Conservation (phyloP, 352 stramenopile species). For the Globisporangium alternatum region DNA sequence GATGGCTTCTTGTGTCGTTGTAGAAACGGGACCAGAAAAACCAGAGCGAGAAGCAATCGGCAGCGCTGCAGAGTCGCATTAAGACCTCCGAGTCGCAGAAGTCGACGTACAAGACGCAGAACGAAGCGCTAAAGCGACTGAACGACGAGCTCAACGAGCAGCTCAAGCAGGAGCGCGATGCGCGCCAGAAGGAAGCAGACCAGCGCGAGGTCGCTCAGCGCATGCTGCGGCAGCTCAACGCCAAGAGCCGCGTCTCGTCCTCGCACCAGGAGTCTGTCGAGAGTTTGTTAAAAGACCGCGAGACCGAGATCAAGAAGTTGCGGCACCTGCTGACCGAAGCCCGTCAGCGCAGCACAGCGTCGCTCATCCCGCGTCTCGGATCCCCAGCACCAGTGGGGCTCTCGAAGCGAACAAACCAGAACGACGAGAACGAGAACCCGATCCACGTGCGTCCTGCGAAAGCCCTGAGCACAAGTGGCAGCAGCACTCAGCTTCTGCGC, state of each 20-base stretch:
- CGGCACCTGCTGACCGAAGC: conserved; percentile 69
- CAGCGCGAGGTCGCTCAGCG: conserved; percentile 70
- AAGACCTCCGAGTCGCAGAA: conserved; percentile 78
- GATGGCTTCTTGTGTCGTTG: conserved; percentile 29
- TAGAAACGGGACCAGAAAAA: conserved; percentile 92
- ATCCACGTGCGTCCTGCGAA: background rate
- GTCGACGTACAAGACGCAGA: conserved; percentile 57
- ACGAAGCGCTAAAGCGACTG: conserved; percentile 58
- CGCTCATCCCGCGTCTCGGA: conserved; percentile 62
- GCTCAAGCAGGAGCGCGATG: conserved; percentile 69
- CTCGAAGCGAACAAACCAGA: conserved; percentile 23
- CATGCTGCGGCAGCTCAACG: conserved; percentile 57
- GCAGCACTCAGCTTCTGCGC: conserved; percentile 1
- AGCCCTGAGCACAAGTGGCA: background rate
- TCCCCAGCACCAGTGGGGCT: conserved; percentile 30
- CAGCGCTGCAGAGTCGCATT: conserved; percentile 70
- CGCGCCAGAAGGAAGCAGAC: conserved; percentile 56
- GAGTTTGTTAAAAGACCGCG: conserved; percentile 64
- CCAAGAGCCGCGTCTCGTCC: conserved; percentile 61
- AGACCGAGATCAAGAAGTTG: conserved; percentile 81
- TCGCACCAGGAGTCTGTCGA: conserved; percentile 70
- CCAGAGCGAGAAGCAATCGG: conserved; percentile 88
- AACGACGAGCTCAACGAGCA: conserved; percentile 70
- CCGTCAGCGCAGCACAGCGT: conserved; percentile 62
- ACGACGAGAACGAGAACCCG: conserved; percentile 26